Percentiles rank a stretch among this genome's conserved stretches.
phyloP scores from a whole-genome alignment of 2,329 filamentous ascomycete genomes.

The Cladosporium cucumerinum region DNA sequence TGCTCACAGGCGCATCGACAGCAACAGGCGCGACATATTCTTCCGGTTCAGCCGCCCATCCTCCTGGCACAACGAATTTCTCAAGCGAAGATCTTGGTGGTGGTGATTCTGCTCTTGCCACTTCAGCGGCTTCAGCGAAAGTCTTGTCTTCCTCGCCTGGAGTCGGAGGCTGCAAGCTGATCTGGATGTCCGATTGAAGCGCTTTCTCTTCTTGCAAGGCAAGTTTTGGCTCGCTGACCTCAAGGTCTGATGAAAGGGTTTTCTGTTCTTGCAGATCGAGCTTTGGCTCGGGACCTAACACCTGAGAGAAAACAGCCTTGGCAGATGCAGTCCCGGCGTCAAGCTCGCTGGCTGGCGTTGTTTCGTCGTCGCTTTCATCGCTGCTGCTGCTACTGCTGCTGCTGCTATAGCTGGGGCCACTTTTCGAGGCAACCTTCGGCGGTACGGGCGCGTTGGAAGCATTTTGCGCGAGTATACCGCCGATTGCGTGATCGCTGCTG shows the following conservation, averaged over 20 bases:
- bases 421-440: constrained; percentile 66
- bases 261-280: constrained; percentile 7
- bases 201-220: constrained; percentile 10
- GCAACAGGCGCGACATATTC: constrained; percentile 18
- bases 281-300: neutral
- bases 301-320: constrained; percentile 3
- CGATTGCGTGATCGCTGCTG: constrained; percentile 61
- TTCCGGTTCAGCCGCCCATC: constrained; percentile 23
- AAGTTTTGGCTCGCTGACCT: constrained; percentile 6
- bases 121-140: constrained; percentile 15
- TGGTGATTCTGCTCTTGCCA: constrained; percentile 8
- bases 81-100: constrained; percentile 23
- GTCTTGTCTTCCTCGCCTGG: constrained; percentile 31
- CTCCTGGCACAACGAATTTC: constrained; percentile 27
- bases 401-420: constrained; percentile 62
- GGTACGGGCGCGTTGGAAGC: constrained; percentile 63
- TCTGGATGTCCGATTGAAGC: constrained; percentile 30
- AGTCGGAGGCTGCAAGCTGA: constrained; percentile 34
- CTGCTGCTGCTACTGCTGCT: constrained; percentile 56
- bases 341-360: constrained; percentile 14
- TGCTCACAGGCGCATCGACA: neutral
- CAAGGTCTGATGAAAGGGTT: constrained; percentile 30
- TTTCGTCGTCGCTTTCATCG: constrained; percentile 43
- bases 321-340: constrained; percentile 3
- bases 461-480: constrained; percentile 55